Evolutionary conservation across 148 eudicot genomes (phyloP), one percentile per base, ranked within the genome.

Genomic region (Fagopyrum esculentum): DNA sequence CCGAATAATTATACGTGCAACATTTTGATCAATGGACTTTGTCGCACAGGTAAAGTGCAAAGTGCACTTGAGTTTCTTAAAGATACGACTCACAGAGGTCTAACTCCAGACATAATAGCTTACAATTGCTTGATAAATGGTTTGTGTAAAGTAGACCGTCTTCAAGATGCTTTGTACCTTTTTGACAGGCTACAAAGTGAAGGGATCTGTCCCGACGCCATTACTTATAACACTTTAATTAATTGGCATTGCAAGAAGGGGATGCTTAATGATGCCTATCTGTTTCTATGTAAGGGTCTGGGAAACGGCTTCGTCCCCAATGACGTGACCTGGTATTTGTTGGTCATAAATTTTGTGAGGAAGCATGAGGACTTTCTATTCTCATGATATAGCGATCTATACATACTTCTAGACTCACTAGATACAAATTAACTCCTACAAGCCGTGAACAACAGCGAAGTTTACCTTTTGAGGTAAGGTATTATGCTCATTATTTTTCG

Each of bases 41-140:
- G 94, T 63, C 83, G 77, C 72, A 74, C 72, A 7, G 88, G 92
- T 43, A 90, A 80, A 83, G 83, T 90, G 48, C 88, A 89, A 74
- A 80, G 83, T 73, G 97, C 97, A 9, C 83, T 88, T 43, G 94
- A 89, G 75, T 84, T 89, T 76, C 71, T 90, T 54, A 83, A 82
- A 76, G 97, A 92, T 73, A 88, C 90, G 89, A 75, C 86, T 72
- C 66, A 85, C 76, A 79, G 84, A 71, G 98, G 97, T 73, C 66
- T 92, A 80, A 87, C 83, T 72, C 98, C 98, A 15, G 99, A 96
- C 79, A 81, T 90, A 74, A 91, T 88, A 57, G 87, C 99, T 19
- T 96, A 96, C 79, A 96, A 92, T 76, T 84, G 76, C 79, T 81
- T 96, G 73, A 90, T 96, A 78, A 88, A 87, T 84, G 97, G 94